Evolutionary conservation across 176 grass and related monocot genomes (phyloP), one percentile per base, ranked within the genome.

Genomic region (Hordeum marinum): DNA sequence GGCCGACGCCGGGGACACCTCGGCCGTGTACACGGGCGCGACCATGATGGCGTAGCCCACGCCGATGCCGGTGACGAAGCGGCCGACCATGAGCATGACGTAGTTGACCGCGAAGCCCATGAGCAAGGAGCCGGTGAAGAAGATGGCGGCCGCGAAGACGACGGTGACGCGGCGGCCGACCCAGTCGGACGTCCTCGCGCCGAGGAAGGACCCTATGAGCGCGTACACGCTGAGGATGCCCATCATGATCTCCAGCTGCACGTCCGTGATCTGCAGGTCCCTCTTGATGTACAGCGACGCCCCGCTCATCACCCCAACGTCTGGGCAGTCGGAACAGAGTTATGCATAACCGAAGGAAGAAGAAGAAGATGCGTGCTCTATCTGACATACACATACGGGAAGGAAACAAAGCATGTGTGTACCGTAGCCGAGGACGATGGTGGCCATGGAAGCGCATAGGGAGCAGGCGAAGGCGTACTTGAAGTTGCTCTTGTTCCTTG

Each of bases 281-380:
- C 86, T 13, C 68, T 89, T 29, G 76, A 92, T 92, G 62, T 70
- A 89, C n/a, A 89, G 60, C 39, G 63, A 40, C 35, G 90, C 90
- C 5, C 90, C 90, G 64, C 90, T 92, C 90, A 92, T 92, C 65
- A 92, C 90, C 50, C 86, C 90, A 24, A 92, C 43, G 61, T 92
- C 90, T 92, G 45, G 14, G 24, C 10, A 4, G 27, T 41, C 11
- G 15, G 60, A 42, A 50, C 21, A 82, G 34, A 70, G 7, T 13
- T 23, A 15, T 34, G 9, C 59, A 46, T 42, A 50, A 55, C 23
- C 9, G 26, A 83, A 68, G 20, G 32, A 80, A 7, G 24, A 74
- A 17, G 68, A 39, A 17, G 68, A 39, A 4, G 54, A 57, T 57
- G 54, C 20, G 20, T 57, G 20, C 54, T 57, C 54, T 57, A 21